Conservation (phyloP, 2,329 filamentous ascomycete genomes). For the Ilyonectria sp. region DNA sequence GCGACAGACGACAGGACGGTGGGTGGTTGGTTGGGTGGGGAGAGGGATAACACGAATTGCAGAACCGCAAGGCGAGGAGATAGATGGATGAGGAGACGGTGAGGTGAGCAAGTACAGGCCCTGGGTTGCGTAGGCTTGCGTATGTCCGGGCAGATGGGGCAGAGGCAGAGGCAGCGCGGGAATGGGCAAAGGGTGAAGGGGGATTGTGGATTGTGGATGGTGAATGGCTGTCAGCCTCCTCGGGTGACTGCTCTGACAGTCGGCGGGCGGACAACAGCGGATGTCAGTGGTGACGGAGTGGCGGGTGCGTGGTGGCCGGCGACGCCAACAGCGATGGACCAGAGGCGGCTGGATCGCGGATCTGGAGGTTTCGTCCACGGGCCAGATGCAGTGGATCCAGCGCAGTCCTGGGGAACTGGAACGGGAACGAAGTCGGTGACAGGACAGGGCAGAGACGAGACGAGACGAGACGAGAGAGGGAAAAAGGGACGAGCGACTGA, state of each 20-base stretch:
- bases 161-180: neutral
- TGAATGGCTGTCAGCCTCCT: constrained; percentile 16
- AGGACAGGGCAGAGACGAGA: constrained; percentile 20
- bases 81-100: constrained; percentile 28
- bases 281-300: constrained; percentile 5
- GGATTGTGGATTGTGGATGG: constrained; percentile 15
- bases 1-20: constrained; percentile 18
- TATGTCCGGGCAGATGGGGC: constrained; percentile 18
- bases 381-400: constrained; percentile 45
- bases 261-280: constrained; percentile 1
- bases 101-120: constrained; percentile 11
- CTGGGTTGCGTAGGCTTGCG: constrained; percentile 12
- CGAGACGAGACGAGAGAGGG: constrained; percentile 29
- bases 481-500: constrained; percentile 41
- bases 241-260: constrained; percentile 24
- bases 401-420: constrained; percentile 30
- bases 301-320: constrained; percentile 6
- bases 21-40: constrained; percentile 24
- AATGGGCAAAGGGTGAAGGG: neutral
- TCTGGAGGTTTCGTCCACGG: constrained; percentile 25
- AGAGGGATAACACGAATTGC: constrained; percentile 28
- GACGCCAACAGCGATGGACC: constrained; percentile 17
- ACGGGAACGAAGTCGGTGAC: constrained; percentile 37
- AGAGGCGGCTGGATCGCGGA: constrained; percentile 24
- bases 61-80: constrained; percentile 15